phyloP scores from a whole-genome alignment of 2,329 filamentous ascomycete genomes.

The Dryadomyces quercus-mongolicae region DNA sequence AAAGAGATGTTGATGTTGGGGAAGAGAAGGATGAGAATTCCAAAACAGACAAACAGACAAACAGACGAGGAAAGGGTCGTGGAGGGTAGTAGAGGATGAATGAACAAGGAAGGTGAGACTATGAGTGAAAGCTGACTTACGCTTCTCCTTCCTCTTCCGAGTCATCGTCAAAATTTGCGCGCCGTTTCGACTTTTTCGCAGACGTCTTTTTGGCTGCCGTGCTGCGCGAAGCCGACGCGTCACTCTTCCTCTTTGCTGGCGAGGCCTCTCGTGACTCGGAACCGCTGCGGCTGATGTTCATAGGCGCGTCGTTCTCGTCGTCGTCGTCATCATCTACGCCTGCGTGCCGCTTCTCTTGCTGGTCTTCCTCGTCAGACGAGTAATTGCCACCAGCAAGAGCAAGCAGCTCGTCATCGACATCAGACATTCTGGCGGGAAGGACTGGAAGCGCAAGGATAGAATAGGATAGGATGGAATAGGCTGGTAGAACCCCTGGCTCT shows the following conservation, averaged over 20 bases:
- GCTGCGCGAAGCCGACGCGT: conserved; percentile 24
- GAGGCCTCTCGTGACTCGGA: conserved; percentile 32
- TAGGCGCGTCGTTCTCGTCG: conserved; percentile 42
- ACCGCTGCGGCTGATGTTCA: conserved; percentile 37
- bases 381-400: conserved; percentile 75
- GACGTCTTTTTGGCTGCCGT: conserved; percentile 20
- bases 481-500: too few species aligned
- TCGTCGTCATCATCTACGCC: conserved; percentile 56
- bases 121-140: conserved; percentile 39
- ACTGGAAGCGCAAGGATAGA: neutral
- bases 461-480: neutral
- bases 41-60: too few species aligned
- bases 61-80: neutral
- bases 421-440: conserved; percentile 50
- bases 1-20: too few species aligned
- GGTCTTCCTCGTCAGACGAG: conserved; percentile 47
- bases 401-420: conserved; percentile 87
- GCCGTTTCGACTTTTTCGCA: conserved; percentile 37
- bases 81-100: too few species aligned
- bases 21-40: too few species aligned
- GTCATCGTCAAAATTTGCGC: conserved; percentile 36
- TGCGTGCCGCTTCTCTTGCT: conserved; percentile 29
- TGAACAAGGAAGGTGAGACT: too few species aligned
- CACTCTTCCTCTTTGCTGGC: conserved; percentile 19
- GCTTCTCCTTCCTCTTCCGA: conserved; percentile 70